Conservation (phyloP, 1,139 yeast species). For the Suhomyces bolitotheri region DNA sequence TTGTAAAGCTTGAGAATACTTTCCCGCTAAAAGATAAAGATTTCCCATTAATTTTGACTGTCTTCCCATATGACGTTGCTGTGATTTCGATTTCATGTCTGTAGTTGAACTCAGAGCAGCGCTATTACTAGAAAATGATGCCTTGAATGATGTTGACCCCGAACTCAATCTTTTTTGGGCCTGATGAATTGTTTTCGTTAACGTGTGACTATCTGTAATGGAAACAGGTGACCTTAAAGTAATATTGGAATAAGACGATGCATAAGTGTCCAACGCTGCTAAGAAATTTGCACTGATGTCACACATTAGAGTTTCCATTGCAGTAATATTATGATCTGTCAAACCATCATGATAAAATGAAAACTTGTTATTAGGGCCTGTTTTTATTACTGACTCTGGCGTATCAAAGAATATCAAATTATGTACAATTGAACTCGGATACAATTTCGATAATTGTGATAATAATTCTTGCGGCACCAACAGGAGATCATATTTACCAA, state of each 20-base stretch:
- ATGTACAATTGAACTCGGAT: slow-evolving; percentile 65
- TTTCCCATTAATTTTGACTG: slow-evolving; percentile 75
- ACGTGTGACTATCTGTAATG: slow-evolving; percentile 50
- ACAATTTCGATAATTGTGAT: slow-evolving; percentile 29
- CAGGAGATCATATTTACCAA: slow-evolving; percentile 46
- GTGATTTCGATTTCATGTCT: slow-evolving; percentile 33
- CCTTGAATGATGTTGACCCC: slow-evolving; percentile 40
- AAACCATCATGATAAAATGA: slow-evolving; percentile 29
- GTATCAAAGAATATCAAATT: slow-evolving; percentile 61
- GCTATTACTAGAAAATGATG: slow-evolving; percentile 23
- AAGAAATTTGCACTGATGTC: slow-evolving; percentile 68
- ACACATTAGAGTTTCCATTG: slow-evolving; percentile 70
- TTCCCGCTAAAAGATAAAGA: slow-evolving; percentile 77
- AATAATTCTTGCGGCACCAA: slow-evolving; percentile 30
- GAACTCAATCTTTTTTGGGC: slow-evolving; percentile 47
- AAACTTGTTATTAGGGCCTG: slow-evolving; percentile 18
- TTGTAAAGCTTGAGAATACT: slow-evolving; percentile 65
- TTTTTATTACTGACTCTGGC: slow-evolving; percentile 29
- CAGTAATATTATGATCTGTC: slow-evolving; percentile 29
- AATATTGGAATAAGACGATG: slow-evolving; percentile 68
- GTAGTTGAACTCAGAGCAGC: slow-evolving; percentile 10
- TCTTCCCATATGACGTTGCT: slow-evolving; percentile 57
- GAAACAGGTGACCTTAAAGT: slow-evolving; percentile 76
- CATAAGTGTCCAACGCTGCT: slow-evolving; percentile 62
- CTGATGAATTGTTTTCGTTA: slow-evolving; percentile 53